Percentiles rank a stretch among this genome's conserved stretches.
Evolutionary conservation across 768 basidiomycete species (phyloP).

Genomic region (Chalciporus sphaerocephalus): DNA sequence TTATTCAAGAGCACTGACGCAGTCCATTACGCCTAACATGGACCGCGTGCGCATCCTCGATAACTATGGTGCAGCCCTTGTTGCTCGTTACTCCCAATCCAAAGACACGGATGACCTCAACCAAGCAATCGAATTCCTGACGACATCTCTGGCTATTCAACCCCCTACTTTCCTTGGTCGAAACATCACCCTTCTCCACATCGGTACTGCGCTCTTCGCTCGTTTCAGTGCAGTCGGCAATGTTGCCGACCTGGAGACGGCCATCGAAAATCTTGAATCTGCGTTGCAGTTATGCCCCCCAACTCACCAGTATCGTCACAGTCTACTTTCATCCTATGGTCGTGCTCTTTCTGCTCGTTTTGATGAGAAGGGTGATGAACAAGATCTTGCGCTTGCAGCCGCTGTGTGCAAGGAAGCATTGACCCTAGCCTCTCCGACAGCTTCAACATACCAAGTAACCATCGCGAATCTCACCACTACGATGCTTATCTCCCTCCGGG

Average conservation of each 20-base stretch:
- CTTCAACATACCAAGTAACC: not conserved
- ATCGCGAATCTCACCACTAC: conserved; percentile 3
- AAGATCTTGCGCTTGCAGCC: conserved; percentile 14
- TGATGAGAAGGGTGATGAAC: conserved; percentile 7
- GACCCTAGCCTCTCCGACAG: conserved; percentile 1
- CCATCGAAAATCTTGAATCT: conserved; percentile 13
- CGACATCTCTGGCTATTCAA: conserved; percentile 14
- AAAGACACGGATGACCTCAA: conserved; percentile 22
- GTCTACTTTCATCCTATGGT: conserved; percentile 11
- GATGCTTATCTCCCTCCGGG: conserved; percentile 9
- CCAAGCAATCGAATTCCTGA: conserved; percentile 19
- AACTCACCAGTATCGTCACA: conserved; percentile 1
- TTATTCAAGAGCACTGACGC: conserved; percentile 12
- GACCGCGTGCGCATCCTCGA: conserved; percentile 17
- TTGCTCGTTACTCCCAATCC: conserved; percentile 9
- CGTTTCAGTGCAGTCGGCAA: conserved; percentile 11
- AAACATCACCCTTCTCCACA: conserved; percentile 12
- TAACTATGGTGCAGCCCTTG: conserved; percentile 18
- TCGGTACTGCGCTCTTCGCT: conserved; percentile 3
- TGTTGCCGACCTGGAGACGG: conserved; percentile 13
- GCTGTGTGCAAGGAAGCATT: conserved; percentile 18
- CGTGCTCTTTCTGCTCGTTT: conserved; percentile 14
- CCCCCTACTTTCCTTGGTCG: conserved; percentile 4
- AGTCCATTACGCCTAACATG: conserved; percentile 14
- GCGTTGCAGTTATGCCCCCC: conserved; percentile 13